Base-by-base conservation (phyloP, 441 rosid genomes). In the Iberis amara region DNA sequence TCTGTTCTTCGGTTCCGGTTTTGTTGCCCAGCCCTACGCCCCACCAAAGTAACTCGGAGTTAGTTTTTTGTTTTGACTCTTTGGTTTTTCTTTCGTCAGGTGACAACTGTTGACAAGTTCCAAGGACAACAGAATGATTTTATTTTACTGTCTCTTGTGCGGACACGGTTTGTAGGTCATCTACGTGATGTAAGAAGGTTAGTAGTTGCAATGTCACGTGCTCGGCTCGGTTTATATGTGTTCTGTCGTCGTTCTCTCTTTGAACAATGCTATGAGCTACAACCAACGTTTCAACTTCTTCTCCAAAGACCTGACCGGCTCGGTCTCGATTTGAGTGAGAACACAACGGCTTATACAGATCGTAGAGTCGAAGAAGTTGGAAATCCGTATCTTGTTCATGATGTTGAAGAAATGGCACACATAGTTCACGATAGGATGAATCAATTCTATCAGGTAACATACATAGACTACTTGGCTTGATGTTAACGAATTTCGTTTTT, bases 51-150 rank as follows among this genome's bases (percentile, higher is more conserved):
- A 28, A 4, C 37, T 8, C 37, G 5, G 10, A 32, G 37, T 32
- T 32, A 9, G n/a, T 32, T 32, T 32, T 32, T 1, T 32, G 60
- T 45, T 39, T 11, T 59, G 51, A 66, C 51, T 36, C 23, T 33
- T 31, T 44, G 21, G 40, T 47, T 55, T 12, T 54, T 47, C 67
- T 61, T 39, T 56, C 6, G 45, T 18, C 81, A 94, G 99, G 86
- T 94, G 48, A 69, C 99, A 3, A 94, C 99, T 3, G 99, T 94
- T 47, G 99, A 94, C 68, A 94, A 94, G 77, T 94, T 94, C 76
- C 97, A 94, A 76, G 99, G 99, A 23, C 99, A 94, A 69, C 99
- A 94, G 62, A 94, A 94, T 69, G 97, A 89, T 64, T 77, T 94
- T 49, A 82, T 86, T 24, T 77, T 94, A 76, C 77, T 89, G 23